Percentiles rank a stretch among this genome's conserved stretches.
Conservation (phyloP, 1,284 basidiomycete genomes). For the Irpex sp. region DNA sequence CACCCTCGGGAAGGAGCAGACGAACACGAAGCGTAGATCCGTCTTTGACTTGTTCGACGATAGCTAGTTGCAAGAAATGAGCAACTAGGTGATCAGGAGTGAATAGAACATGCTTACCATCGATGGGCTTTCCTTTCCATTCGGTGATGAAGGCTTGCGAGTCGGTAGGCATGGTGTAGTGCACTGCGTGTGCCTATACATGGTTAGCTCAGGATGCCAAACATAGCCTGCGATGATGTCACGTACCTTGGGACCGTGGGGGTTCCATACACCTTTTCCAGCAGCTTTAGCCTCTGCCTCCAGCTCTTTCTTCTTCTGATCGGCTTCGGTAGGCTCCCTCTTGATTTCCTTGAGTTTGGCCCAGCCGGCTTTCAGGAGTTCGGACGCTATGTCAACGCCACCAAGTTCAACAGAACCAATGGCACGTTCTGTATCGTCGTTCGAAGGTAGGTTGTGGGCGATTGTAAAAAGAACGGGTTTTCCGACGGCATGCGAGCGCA, state of each 20-base stretch:
- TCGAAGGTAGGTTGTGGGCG: constrained; percentile 67
- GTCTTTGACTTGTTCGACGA: constrained; percentile 94
- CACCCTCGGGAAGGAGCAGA: constrained; percentile 81
- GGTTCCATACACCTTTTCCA: constrained; percentile 85
- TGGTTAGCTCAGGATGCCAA: neutral
- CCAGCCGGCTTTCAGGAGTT: constrained; percentile 87
- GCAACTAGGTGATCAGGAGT: constrained; percentile 1
- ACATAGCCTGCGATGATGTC: neutral
- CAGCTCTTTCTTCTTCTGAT: constrained; percentile 67
- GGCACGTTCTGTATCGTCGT: constrained; percentile 70
- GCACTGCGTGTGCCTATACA: constrained; percentile 64
- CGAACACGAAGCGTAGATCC: constrained; percentile 89
- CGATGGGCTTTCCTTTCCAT: constrained; percentile 87
- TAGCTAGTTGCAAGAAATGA: constrained; percentile 44
- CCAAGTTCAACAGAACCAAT: constrained; percentile 71
- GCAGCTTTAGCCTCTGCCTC: constrained; percentile 79
- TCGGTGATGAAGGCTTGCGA: constrained; percentile 86
- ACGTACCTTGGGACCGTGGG: constrained; percentile 73
- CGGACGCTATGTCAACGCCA: constrained; percentile 71
- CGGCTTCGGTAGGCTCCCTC: constrained; percentile 75
- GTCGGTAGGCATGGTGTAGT: constrained; percentile 89
- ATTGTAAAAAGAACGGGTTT: constrained; percentile 84
- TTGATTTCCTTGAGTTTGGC: constrained; percentile 88
- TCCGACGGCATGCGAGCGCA: constrained; percentile 82
- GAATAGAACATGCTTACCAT: constrained; percentile 46